phyloP scores from a whole-genome alignment of 331 rosid species.

The Dryas integrifolia region DNA sequence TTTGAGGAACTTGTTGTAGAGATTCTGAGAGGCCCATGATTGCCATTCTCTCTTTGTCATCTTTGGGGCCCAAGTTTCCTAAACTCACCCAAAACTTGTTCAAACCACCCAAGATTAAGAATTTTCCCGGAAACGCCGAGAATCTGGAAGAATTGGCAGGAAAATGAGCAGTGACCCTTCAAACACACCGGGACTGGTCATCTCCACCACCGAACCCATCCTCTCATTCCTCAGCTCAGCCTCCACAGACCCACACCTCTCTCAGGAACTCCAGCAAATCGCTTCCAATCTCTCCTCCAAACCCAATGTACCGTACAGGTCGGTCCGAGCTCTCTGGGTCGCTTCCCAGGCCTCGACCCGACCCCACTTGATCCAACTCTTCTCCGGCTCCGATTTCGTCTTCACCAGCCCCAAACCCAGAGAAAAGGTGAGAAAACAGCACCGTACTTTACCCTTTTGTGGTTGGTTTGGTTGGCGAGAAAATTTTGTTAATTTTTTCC shows the following conservation, averaged over 20 bases:
- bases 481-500: slow-evolving; percentile 8
- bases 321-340: slow-evolving; percentile 57
- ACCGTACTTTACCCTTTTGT: not conserved
- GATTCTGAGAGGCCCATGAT: no score
- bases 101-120: not conserved
- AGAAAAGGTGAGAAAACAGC: slow-evolving; percentile 49
- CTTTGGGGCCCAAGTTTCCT: no score
- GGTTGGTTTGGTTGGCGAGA: not conserved
- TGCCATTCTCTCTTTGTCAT: no score
- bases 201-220: slow-evolving; percentile 50
- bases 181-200: slow-evolving; percentile 50
- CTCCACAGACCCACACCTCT: slow-evolving; percentile 43
- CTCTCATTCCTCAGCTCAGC: slow-evolving; percentile 53
- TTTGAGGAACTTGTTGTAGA: no score
- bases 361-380: slow-evolving; percentile 49
- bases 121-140: not conserved
- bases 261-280: slow-evolving; percentile 51
- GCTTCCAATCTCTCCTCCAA: slow-evolving; percentile 51
- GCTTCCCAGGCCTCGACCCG: slow-evolving; percentile 42
- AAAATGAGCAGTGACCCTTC: slow-evolving; percentile 28
- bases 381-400: slow-evolving; percentile 49
- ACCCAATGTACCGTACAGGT: slow-evolving; percentile 46
- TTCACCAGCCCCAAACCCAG: slow-evolving; percentile 76
- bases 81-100: no score
- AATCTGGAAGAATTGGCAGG: not conserved